Evolutionary conservation across 306 rosid species (phyloP), one percentile per base, ranked within the genome.

Genomic region (Macrotyloma uniflorum): DNA sequence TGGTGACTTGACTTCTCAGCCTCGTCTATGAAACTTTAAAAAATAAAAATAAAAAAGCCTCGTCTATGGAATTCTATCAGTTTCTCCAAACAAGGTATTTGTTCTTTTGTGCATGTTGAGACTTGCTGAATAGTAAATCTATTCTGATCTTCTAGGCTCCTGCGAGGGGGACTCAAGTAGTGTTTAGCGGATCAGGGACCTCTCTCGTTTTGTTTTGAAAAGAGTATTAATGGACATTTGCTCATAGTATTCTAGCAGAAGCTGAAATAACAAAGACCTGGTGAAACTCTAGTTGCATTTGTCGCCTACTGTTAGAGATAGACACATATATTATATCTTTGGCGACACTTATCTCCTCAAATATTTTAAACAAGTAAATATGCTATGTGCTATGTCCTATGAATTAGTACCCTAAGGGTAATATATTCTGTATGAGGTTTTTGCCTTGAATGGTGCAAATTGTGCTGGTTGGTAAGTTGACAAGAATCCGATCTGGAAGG

Each of bases 381-480:
- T 9, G 50, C 24, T 43, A 76, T 49, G 36, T 16, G 26, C 49
- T 40, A 76, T 66, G 33, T 19, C 74, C 78, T 77, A 45, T 19
- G 70, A 76, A 35, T 69, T 8, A 51, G 23, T 58, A 73, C 67
- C 47, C 47, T 20, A 74, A 23, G 45, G 74, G 71, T 77, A 24
- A 72, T 24, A 43, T 26, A 2, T 78, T 33, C 62, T 66, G 42
- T 42, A 67, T 71, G 66, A n/a, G 16, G 23, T 40, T 75, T 70
- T 71, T 22, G 40, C 58, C 68, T 45, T 35, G 45, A 19, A 45
- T 63, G 45, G 45, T 77, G 62, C 63, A 75, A 30, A 50, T 62
- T 51, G 51, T 80, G 81, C 83, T 82, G 86, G 85, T 86, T 78
- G 94, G 90, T 24, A 85, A 86, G 88, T 24, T 88, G 67, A 89